Base-by-base conservation (phyloP, 805 yeast species). In the Wickerhamiella sorbophila region DNA sequence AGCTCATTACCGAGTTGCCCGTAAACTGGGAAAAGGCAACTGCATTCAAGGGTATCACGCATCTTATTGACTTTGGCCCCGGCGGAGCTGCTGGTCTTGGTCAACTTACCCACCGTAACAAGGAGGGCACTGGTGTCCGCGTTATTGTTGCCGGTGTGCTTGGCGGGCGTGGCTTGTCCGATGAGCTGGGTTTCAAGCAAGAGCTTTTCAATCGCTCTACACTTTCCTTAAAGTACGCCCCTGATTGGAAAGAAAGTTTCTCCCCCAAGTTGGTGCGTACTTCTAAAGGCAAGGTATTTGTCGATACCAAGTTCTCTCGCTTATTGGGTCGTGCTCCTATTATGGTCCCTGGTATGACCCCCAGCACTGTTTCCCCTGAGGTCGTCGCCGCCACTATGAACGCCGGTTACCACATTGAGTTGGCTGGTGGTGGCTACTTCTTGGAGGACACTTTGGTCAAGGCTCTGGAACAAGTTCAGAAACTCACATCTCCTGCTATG, bases 271-370 rank as follows among this genome's bases (percentile, higher is more conserved):
- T 91, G 57, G 77, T 74, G 49, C 81, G 81, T 64, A 83, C 84
- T 48, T 57, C 63, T 16, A 66, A 66, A 44, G 67, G 70, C 41
- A 78, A 83, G 61, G 68, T 79, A 38, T 85, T 66, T 57, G 95
- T 91, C 45, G 93, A 87, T 63, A 91, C 99, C 53, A 87, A 86
- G 66, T 86, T 88, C 66, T 83, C 95, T 40, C 73, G 87, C 61
- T 72, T 91, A 54, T 66, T 91, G 49, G 94, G 96, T 48, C 82
- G 86, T 64, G 87, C 98, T 48, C 99, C 98, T 46, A 67, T 91
- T 52, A 79, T 93, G 79, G 91, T 91, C 52, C 95, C 99, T 31
- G 99, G 98, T 69, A 91, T 91, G 99, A 91, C 98, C 33, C 99
- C 99, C 60, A 76, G 94, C 35, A 91, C 98, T 26, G 96, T 87